These are phyloP conservation scores for Bipolaris gigantea DNA, from an alignment of 2,329 filamentous ascomycete genomes.

Conservation along the genomic window DNA sequence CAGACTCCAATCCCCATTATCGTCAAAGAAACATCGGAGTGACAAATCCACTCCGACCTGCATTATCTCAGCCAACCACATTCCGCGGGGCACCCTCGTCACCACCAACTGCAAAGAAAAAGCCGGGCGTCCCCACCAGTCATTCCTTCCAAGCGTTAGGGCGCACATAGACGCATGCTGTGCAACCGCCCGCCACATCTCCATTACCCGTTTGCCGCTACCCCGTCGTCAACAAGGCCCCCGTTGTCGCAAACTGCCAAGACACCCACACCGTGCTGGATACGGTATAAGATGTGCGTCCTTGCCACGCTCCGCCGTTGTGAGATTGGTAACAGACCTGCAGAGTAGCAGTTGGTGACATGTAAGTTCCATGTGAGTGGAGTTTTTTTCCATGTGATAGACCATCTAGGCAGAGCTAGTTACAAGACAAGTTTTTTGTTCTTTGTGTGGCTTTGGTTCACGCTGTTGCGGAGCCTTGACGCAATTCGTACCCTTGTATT, in stretches of 20 bases:
- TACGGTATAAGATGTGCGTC: background rate
- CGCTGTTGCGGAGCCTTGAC: background rate
- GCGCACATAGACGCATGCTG: background rate
- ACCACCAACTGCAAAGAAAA: background rate
- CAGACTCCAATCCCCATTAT: background rate
- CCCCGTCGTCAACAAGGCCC: background rate
- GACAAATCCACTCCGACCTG: background rate
- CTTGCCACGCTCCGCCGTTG: background rate
- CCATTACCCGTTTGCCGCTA: too few species aligned
- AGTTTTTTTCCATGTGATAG: too few species aligned
- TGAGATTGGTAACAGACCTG: background rate
- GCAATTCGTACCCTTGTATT: background rate
- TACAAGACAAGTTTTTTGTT: background rate
- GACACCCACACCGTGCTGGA: background rate
- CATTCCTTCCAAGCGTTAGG: conserved; percentile 2
- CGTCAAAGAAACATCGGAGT: background rate
- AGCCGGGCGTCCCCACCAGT: background rate
- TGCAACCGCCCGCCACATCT: too few species aligned
- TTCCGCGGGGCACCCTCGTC: background rate
- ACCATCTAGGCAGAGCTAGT: too few species aligned
- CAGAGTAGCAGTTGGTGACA: background rate
- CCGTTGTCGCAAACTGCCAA: conserved; percentile 4
- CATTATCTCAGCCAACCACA: background rate
- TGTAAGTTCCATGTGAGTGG: too few species aligned
- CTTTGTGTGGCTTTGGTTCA: background rate